A percentile compares a stretch with the other conserved stretches of the same genome.
These are phyloP conservation scores for Epichloe sp. DNA, from an alignment of 2,329 filamentous ascomycete species.

Conservation along the genomic window DNA sequence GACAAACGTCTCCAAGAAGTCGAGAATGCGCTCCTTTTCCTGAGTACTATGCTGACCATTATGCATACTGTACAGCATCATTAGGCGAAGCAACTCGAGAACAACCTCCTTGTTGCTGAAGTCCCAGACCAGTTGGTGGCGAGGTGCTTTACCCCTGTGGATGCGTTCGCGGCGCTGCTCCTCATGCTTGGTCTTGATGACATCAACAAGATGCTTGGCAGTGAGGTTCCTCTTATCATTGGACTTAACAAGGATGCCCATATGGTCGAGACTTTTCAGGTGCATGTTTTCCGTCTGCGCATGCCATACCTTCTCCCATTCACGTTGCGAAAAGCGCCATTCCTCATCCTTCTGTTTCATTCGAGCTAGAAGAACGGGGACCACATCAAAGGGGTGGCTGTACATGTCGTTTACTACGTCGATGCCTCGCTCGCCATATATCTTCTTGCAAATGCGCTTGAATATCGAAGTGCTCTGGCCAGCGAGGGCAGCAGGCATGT, in stretches of 20 bases:
- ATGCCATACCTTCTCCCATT: slow-evolving; percentile 99
- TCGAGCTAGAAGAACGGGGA: slow-evolving; percentile 76
- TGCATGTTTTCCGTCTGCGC: slow-evolving; percentile 91
- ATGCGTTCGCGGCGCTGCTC: slow-evolving; percentile 67
- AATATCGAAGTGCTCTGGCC: slow-evolving; percentile 95
- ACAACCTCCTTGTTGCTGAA: slow-evolving; percentile 62
- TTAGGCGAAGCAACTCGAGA: slow-evolving; percentile 46
- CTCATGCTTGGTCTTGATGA: slow-evolving; percentile 86
- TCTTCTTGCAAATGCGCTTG: slow-evolving; percentile 92
- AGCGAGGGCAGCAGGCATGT: slow-evolving; percentile 70
- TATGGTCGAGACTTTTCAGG: slow-evolving; percentile 91
- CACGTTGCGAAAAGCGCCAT: slow-evolving; percentile 91
- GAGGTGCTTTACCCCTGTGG: slow-evolving; percentile 46
- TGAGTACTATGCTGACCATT: slow-evolving; percentile 58
- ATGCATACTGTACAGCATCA: slow-evolving; percentile 51
- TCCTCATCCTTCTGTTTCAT: slow-evolving; percentile 95
- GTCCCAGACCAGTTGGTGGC: slow-evolving; percentile 62
- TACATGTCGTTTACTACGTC: slow-evolving; percentile 84
- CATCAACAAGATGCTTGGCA: slow-evolving; percentile 76
- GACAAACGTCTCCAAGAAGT: slow-evolving; percentile 66
- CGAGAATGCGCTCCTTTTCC: slow-evolving; percentile 60
- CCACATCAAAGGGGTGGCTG: slow-evolving; percentile 66
- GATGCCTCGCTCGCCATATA: slow-evolving; percentile 80
- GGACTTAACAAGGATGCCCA: slow-evolving; percentile 79
- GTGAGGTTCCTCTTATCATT: slow-evolving; percentile 86